Evolutionary conservation across 2,329 filamentous ascomycete species (phyloP), one percentile per base, ranked within the genome.

Genomic region (Neopestalotiopsis sp.): DNA sequence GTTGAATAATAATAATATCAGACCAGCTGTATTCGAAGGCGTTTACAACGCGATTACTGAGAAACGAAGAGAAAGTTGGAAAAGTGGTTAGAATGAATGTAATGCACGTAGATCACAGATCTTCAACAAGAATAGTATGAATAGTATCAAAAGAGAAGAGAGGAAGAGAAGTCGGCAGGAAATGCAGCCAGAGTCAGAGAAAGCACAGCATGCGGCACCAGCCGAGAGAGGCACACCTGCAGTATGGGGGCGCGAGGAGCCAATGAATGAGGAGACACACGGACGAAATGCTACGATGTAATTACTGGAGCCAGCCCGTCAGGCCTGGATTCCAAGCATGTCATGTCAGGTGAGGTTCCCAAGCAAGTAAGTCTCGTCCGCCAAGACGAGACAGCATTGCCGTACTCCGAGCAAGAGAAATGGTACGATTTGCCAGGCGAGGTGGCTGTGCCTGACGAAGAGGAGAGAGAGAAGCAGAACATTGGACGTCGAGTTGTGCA

Each of bases 101-200:
- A 58, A 59, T 65, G 30, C 60, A 69, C 62, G 67, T 62, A 70
- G 69, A 70, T 70, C 69, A 67, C 69, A 45, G 69, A 70, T 70
- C 69, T 70, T 64, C 64, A 63, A 63, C 45, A 20, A 20, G 45
- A 66, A 62, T 61, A 28, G 24, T 49, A 49, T 65, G 30, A 52
- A 49, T 65, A 58, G 32, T 57, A 65, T 59, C 56, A 65, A 66
- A 32, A 61, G 45, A 56, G 32, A 42, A 58, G 49, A 42, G 57
- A 14, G 42, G 62, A 57, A 65, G 45, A 66, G 45, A 66, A 20
- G n/a, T 20, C 40, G 49, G 45, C 38, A 56, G 45, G 24, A 38
- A n/a, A 17, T 32, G 30, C 49, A 65, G 17, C 38, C n/a, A 38
- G 60, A 38, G 34, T 38, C 61, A 63, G 28, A 20, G 42, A 40